Percentiles rank a stretch among this genome's conserved stretches.
Evolutionary conservation across 1,139 yeast genomes (phyloP).

Genomic region (Nakaseomyces bracarensis): DNA sequence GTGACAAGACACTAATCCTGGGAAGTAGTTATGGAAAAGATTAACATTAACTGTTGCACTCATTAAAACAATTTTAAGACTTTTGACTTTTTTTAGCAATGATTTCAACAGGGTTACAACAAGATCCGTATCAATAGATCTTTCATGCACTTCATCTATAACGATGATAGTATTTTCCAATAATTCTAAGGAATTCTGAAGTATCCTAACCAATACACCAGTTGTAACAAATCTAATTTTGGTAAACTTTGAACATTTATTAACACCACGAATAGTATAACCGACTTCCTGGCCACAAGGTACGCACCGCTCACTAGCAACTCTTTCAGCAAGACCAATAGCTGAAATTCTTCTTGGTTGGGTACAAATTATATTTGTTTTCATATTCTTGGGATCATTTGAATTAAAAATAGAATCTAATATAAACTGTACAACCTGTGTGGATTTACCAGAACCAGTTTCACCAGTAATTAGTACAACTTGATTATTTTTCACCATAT

Average conservation of each 20-base stretch:
- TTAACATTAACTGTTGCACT: conserved; percentile 84
- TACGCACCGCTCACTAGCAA: conserved; percentile 70
- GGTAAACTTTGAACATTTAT: conserved; percentile 52
- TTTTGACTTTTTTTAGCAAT: conserved; percentile 38
- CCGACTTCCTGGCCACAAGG: conserved; percentile 74
- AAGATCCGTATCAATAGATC: conserved; percentile 87
- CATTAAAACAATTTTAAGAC: conserved; percentile 72
- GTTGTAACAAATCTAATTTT: conserved; percentile 82
- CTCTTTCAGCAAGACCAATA: conserved; percentile 87
- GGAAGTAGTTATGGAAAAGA: conserved; percentile 61
- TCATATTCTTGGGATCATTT: conserved; percentile 19
- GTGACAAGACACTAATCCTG: conserved; percentile 44
- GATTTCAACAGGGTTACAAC: conserved; percentile 67
- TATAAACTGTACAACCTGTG: conserved; percentile 85
- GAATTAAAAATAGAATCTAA: conserved; percentile 47
- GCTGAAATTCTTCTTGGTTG: conserved; percentile 96
- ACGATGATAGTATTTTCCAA: conserved; percentile 50
- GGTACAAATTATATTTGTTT: conserved; percentile 69
- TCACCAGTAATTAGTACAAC: conserved; percentile 87
- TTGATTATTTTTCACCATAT: conserved; percentile 48
- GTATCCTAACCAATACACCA: conserved; percentile 81
- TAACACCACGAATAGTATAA: conserved; percentile 84
- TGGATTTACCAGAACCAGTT: conserved; percentile 94
- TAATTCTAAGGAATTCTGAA: conserved; percentile 44
- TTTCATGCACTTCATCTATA: conserved; percentile 92